Conservation (phyloP, 2,329 filamentous ascomycete genomes). For the Lasiodiplodia theobromae region DNA sequence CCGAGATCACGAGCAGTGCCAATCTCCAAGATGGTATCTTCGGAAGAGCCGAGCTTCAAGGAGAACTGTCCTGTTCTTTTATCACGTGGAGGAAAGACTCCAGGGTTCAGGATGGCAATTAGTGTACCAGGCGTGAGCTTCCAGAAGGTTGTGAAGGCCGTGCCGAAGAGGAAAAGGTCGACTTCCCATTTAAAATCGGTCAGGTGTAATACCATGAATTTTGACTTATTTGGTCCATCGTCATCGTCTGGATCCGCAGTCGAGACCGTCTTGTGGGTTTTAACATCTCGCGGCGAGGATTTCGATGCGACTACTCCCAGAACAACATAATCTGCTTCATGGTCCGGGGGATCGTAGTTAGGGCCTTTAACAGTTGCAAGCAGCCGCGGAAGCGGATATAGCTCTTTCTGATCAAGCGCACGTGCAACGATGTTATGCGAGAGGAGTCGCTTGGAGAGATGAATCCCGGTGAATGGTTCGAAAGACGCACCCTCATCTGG, state of each 20-base stretch:
- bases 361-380: conserved; percentile 83
- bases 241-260: conserved; percentile 49
- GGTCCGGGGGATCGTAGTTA: conserved; percentile 78
- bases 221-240: conserved; percentile 68
- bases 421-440: conserved; percentile 82
- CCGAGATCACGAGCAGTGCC: conserved; percentile 84
- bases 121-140: conserved; percentile 92
- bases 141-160: conserved; percentile 91
- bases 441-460: conserved; percentile 82
- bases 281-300: conserved; percentile 75
- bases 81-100: conserved; percentile 84
- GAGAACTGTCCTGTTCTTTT: conserved; percentile 84
- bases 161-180: conserved; percentile 90
- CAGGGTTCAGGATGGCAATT: conserved; percentile 89
- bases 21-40: conserved; percentile 89
- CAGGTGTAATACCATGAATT: conserved; percentile 91
- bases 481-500: conserved; percentile 52
- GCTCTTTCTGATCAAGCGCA: conserved; percentile 78
- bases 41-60: conserved; percentile 82
- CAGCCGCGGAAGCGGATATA: conserved; percentile 80
- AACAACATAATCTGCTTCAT: conserved; percentile 88
- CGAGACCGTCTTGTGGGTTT: conserved; percentile 55
- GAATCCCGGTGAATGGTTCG: conserved; percentile 84
- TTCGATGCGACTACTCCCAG: conserved; percentile 89
- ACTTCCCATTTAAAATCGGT: conserved; percentile 90